Evolutionary conservation across 2,329 filamentous ascomycete species (phyloP).

Genomic region (Aspergillus fructus): DNA sequence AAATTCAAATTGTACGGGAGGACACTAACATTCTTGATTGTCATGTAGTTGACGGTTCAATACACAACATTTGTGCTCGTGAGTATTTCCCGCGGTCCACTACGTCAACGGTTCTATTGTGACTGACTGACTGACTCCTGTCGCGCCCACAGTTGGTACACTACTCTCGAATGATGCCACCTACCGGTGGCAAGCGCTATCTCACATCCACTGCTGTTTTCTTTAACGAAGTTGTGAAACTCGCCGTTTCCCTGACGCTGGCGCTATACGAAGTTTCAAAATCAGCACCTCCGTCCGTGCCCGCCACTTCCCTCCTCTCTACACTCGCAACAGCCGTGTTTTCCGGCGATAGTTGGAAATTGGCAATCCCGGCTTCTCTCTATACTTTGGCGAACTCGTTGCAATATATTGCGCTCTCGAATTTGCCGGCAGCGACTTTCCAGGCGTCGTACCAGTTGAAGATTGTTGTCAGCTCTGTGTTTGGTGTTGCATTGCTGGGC

Average conservation of each 20-base stretch:
- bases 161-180: conserved; percentile 93
- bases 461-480: conserved; percentile 85
- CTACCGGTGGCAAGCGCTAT: conserved; percentile 78
- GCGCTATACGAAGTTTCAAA: conserved; percentile 83
- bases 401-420: conserved; percentile 87
- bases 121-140: not conserved
- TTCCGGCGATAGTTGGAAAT: conserved; percentile 88
- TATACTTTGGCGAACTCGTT: conserved; percentile 94
- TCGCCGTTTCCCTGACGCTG: conserved; percentile 80
- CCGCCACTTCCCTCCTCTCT: conserved; percentile 75
- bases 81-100: conserved; percentile 17
- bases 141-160: conserved; percentile 69
- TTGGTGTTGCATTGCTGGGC: conserved; percentile 76
- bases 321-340: conserved; percentile 81
- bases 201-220: conserved; percentile 93
- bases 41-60: conserved; percentile 42
- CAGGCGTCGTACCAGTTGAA: conserved; percentile 93
- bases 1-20: not conserved
- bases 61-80: conserved; percentile 47
- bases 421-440: conserved; percentile 88
- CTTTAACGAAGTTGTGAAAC: conserved; percentile 87
- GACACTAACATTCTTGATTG: not conserved
- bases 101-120: too few species aligned
- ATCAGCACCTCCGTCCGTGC: conserved; percentile 73
- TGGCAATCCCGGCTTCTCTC: conserved; percentile 81